These are phyloP conservation scores for Penicillium coprophilum DNA, from an alignment of 495 filamentous ascomycete genomes.

Conservation along the genomic window DNA sequence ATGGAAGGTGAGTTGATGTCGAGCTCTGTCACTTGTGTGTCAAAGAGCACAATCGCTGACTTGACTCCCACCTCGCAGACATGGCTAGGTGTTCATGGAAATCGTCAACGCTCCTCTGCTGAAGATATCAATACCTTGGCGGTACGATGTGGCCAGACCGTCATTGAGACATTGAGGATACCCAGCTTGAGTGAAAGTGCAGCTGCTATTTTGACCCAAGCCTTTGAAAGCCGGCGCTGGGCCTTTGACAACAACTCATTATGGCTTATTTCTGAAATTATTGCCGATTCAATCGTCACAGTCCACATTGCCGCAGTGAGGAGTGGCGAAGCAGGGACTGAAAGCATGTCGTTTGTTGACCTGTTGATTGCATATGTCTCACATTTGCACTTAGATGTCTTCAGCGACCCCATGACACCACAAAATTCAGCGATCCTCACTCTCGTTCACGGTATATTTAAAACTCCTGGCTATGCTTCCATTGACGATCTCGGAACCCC, in stretches of 20 bases:
- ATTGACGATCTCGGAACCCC: slow-evolving; percentile 77
- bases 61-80: slow-evolving; percentile 5
- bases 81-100: slow-evolving; percentile 26
- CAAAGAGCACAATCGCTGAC: not conserved
- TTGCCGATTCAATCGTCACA: slow-evolving; percentile 35
- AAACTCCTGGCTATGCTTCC: slow-evolving; percentile 68
- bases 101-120: slow-evolving; percentile 12
- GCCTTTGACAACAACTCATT: slow-evolving; percentile 23
- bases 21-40: not conserved
- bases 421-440: slow-evolving; percentile 43
- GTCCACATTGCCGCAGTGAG: slow-evolving; percentile 47
- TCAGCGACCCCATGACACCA: slow-evolving; percentile 30
- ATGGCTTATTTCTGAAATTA: slow-evolving; percentile 33
- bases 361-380: slow-evolving; percentile 66
- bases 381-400: slow-evolving; percentile 31
- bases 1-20: slow-evolving; percentile 34
- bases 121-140: slow-evolving; percentile 30
- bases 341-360: slow-evolving; percentile 65
- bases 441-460: slow-evolving; percentile 62
- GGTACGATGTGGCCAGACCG: slow-evolving; percentile 31
- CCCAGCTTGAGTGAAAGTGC: slow-evolving; percentile 25
- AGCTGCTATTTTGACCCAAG: slow-evolving; percentile 24
- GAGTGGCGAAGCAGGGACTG: slow-evolving; percentile 60
- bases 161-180: slow-evolving; percentile 31
- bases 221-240: slow-evolving; percentile 26